These are phyloP conservation scores for Dipteronia dyeriana DNA, from an alignment of 345 rosid species.

Conservation along the genomic window DNA sequence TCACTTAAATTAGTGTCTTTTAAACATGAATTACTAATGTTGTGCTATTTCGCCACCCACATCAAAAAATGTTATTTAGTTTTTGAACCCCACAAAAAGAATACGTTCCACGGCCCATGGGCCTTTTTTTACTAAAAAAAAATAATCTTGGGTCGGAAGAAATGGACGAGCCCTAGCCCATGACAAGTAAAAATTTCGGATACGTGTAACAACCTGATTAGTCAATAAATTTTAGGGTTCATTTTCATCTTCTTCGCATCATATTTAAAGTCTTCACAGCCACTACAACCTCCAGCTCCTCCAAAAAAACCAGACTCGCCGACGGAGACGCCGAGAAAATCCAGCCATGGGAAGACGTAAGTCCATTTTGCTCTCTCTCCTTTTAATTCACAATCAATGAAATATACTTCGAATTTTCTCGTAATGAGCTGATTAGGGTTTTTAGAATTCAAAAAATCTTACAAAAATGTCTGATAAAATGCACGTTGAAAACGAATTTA, in stretches of 20 bases:
- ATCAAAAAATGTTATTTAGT: too few species aligned
- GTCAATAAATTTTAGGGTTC: neutral
- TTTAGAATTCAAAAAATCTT: neutral
- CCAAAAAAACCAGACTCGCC: neutral
- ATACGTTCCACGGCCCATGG: neutral
- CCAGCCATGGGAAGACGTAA: slow-evolving; percentile 39
- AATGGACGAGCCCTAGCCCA: neutral
- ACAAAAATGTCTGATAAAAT: neutral
- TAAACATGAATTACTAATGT: too few species aligned
- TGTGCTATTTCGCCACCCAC: too few species aligned
- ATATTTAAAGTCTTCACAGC: neutral
- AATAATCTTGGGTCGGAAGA: neutral
- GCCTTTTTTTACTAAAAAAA: neutral
- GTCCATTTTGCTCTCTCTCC: neutral
- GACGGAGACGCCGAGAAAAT: neutral
- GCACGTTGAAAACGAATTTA: neutral
- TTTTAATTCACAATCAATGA: neutral
- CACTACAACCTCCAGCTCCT: neutral
- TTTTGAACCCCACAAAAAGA: too few species aligned
- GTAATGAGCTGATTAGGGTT: neutral
- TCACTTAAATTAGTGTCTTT: too few species aligned
- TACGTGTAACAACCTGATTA: neutral
- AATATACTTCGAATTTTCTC: neutral
- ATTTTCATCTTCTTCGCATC: neutral
- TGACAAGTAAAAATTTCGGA: neutral